Percentiles rank a stretch among this genome's conserved stretches.
These are phyloP conservation scores for Erythrobasidium yunnanense DNA, from an alignment of 768 basidiomycete species.

Conservation along the genomic window DNA sequence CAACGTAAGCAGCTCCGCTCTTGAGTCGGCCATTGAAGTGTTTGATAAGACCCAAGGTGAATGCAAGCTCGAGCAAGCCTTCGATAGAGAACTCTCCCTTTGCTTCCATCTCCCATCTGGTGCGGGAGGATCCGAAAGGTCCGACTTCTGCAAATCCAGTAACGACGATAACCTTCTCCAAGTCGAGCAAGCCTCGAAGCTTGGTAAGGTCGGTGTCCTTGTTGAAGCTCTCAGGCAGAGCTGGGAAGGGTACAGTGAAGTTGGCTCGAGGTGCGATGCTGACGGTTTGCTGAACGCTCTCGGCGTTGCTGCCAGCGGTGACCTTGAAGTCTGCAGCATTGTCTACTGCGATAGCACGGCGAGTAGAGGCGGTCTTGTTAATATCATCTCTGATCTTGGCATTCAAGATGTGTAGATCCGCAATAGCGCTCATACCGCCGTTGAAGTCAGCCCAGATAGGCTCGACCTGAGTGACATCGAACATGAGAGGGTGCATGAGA, in stretches of 20 bases:
- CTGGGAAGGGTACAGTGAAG: conserved; percentile 94
- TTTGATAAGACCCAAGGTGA: conserved; percentile 98
- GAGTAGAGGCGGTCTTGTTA: conserved; percentile 77
- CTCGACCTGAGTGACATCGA: conserved; percentile 98
- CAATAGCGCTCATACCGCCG: conserved; percentile 29
- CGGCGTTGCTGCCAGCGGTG: conserved; percentile 78
- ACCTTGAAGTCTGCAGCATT: conserved; percentile 92
- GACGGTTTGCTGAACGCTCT: conserved; percentile 81
- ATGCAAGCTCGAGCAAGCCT: conserved; percentile 98
- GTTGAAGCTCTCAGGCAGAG: conserved; percentile 43
- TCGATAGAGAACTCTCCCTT: conserved; percentile 93
- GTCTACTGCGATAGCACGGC: conserved; percentile 83
- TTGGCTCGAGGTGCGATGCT: conserved; percentile 93
- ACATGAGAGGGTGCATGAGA: conserved; percentile 95
- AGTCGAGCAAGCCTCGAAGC: conserved; percentile 76
- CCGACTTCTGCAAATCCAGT: conserved; percentile 96
- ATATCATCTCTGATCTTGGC: conserved; percentile 63
- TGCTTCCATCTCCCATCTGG: conserved; percentile 99
- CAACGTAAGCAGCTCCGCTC: conserved; percentile 81
- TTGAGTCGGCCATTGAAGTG: conserved; percentile 96
- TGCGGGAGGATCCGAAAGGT: conserved; percentile 95
- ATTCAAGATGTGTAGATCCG: conserved; percentile 26
- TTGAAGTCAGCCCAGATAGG: conserved; percentile 80
- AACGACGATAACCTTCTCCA: conserved; percentile 90
- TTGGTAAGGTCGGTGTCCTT: conserved; percentile 61